Conservation (phyloP, 192 early-diverging fungal species). For the Umbelopsis sp. region DNA sequence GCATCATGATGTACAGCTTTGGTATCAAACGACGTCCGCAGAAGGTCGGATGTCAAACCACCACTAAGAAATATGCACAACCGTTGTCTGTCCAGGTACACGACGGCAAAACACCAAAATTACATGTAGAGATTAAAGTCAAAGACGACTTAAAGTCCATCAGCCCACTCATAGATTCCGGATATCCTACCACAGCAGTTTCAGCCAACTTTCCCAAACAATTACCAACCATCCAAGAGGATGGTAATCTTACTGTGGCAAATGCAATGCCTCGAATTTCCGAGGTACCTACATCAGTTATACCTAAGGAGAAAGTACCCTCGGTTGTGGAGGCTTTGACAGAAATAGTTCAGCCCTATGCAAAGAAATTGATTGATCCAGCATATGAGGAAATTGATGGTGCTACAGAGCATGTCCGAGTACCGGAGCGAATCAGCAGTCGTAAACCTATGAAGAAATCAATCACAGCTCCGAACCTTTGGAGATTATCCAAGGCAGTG, state of each 20-base stretch:
- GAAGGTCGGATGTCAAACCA: neutral
- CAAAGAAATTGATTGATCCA: neutral
- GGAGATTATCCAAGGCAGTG: neutral
- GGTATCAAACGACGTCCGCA: slow-evolving; percentile 4
- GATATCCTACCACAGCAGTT: neutral
- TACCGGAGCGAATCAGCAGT: neutral
- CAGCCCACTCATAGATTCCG: slow-evolving; percentile 7
- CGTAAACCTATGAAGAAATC: slow-evolving; percentile 1
- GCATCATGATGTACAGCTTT: slow-evolving; percentile 1
- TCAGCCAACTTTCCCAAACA: neutral
- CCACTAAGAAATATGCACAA: slow-evolving; percentile 2
- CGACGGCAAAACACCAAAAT: neutral
- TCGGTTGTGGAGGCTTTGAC: neutral
- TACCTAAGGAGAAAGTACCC: slow-evolving; percentile 1
- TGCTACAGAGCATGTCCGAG: too few relatives aligned
- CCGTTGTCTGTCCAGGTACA: neutral
- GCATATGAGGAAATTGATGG: neutral
- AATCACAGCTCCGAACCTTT: slow-evolving; percentile 3
- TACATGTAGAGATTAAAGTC: neutral
- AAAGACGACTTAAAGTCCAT: neutral
- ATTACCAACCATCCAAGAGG: slow-evolving; percentile 13
- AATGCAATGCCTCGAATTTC: slow-evolving; percentile 8
- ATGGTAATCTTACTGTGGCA: neutral
- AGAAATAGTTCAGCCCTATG: neutral
- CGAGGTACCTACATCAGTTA: neutral